Evolutionary conservation across 768 basidiomycete species (phyloP).

Genomic region (Collybia sp.): DNA sequence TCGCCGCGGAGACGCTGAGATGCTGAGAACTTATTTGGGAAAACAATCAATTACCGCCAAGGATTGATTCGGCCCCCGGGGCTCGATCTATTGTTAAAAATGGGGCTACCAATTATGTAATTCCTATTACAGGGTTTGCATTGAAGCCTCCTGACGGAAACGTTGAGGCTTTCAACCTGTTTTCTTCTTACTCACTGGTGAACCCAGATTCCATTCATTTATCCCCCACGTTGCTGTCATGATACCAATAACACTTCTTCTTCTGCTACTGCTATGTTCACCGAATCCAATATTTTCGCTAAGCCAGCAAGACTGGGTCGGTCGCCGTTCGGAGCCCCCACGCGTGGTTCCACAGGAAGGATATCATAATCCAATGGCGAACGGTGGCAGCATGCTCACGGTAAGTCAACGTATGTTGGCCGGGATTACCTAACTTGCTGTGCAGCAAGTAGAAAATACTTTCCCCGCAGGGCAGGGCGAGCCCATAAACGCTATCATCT

Average conservation of each 20-base stretch:
- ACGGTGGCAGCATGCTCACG: slow-evolving; percentile 68
- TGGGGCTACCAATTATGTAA: too few relatives aligned
- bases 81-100: too few relatives aligned
- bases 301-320: slow-evolving; percentile 3
- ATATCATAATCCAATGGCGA: slow-evolving; percentile 50
- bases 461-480: slow-evolving; percentile 76
- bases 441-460: slow-evolving; percentile 50
- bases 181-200: background rate
- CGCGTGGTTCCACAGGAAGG: slow-evolving; percentile 46
- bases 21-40: background rate
- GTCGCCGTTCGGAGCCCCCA: slow-evolving; percentile 11
- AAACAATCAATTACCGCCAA: background rate
- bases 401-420: slow-evolving; percentile 34
- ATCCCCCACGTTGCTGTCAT: slow-evolving; percentile 4
- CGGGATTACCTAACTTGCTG: background rate
- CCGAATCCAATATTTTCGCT: slow-evolving; percentile 14
- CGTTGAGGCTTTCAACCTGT: too few relatives aligned
- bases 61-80: too few relatives aligned
- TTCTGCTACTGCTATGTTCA: slow-evolving; percentile 26
- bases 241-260: slow-evolving; percentile 15
- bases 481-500: slow-evolving; percentile 81
- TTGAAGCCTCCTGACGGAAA: too few relatives aligned
- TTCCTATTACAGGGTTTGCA: too few relatives aligned
- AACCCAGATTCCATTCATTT: background rate
- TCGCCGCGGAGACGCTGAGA: background rate